Conservation (phyloP, 805 yeast genomes). For the Starmerella riodocensis region DNA sequence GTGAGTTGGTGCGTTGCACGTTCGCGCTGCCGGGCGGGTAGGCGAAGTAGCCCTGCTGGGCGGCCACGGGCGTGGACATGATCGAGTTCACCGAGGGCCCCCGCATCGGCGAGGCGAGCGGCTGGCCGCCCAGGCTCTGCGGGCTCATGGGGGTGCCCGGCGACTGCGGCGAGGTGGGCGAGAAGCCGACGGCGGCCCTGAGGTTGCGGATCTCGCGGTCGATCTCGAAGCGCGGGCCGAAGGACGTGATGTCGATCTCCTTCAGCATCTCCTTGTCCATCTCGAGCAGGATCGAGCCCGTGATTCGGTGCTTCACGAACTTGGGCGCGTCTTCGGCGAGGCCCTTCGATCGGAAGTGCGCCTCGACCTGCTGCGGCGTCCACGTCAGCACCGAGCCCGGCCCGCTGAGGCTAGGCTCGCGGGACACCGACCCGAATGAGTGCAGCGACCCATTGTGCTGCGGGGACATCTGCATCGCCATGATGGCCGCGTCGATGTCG, state of each 20-base stretch:
- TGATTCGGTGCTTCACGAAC: constrained; percentile 76
- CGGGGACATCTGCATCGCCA: constrained; percentile 18
- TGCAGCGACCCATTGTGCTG: background rate
- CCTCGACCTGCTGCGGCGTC: constrained; percentile 77
- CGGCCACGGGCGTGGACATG: constrained; percentile 2
- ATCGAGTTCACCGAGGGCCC: constrained; percentile 3
- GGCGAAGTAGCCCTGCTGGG: background rate
- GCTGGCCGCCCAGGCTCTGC: background rate
- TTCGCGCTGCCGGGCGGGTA: no score
- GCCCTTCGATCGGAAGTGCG: constrained; percentile 58
- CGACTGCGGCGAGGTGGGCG: constrained; percentile 2
- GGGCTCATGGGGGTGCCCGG: constrained; percentile 6
- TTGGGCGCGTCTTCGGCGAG: constrained; percentile 66
- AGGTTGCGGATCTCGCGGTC: constrained; percentile 66
- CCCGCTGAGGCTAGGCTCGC: background rate
- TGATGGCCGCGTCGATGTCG: constrained; percentile 32
- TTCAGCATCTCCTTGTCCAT: constrained; percentile 75
- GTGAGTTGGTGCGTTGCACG: no score
- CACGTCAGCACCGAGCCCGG: constrained; percentile 34
- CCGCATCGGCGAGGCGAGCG: background rate
- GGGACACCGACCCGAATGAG: background rate
- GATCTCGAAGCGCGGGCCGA: constrained; percentile 90
- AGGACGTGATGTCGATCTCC: constrained; percentile 80
- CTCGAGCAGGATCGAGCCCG: constrained; percentile 74
- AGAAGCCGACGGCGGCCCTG: constrained; percentile 7